Percentiles rank a stretch among this genome's conserved stretches.
Conservation (phyloP, 257 asterid genomes). For the Leptodermis oblonga region DNA sequence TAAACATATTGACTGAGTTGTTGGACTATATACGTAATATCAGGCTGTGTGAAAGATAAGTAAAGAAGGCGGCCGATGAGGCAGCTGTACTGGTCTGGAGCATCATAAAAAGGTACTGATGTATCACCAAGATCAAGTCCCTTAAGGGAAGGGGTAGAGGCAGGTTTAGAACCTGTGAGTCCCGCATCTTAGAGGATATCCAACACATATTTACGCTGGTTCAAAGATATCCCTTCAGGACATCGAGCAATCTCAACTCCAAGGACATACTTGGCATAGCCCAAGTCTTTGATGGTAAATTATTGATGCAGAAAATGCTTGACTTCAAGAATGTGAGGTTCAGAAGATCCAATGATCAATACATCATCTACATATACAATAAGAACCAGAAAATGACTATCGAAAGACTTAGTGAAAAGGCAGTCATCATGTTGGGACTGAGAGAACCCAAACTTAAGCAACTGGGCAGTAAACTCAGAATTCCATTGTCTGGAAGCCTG, state of each 20-base stretch:
- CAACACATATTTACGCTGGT: background rate
- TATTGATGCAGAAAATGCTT: background rate
- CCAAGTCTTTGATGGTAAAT: background rate
- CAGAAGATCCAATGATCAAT: too few relatives aligned
- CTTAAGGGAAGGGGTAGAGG: background rate
- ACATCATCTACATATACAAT: too few relatives aligned
- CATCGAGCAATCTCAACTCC: background rate
- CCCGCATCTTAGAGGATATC: background rate
- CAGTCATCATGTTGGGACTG: background rate
- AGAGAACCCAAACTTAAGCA: too few relatives aligned
- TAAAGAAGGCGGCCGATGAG: background rate
- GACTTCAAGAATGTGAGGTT: too few relatives aligned
- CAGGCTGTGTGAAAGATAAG: background rate
- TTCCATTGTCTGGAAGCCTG: background rate
- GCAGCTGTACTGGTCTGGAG: background rate
- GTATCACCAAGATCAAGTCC: background rate
- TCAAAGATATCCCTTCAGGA: background rate
- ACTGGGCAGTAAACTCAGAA: too few relatives aligned
- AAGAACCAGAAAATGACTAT: too few relatives aligned
- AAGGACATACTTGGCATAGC: background rate
- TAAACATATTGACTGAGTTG: background rate
- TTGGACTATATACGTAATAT: background rate
- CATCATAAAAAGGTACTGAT: background rate
- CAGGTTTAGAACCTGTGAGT: background rate
- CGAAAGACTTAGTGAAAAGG: too few relatives aligned